Base-by-base conservation (phyloP, 2,329 filamentous ascomycete species). In the Sporothrix pseudoabietina region DNA sequence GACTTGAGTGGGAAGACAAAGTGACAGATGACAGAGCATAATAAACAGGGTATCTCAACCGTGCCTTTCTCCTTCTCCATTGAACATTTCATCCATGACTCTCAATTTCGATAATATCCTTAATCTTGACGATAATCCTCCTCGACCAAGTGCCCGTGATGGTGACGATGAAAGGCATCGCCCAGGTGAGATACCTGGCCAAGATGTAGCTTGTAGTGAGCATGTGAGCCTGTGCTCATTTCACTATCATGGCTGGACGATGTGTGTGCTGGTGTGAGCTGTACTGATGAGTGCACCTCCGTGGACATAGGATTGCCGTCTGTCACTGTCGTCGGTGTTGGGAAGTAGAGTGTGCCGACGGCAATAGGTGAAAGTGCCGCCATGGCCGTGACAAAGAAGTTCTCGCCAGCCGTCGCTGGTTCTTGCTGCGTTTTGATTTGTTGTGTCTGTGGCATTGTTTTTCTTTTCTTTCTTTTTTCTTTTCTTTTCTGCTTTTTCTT, bases 381-480 rank as follows among this genome's bases (percentile, higher is more conserved):
- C 30, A 59, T 30, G 14, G 55, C 30, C 9, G 30, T 35, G 30
- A 59, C 55, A 9, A 59, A 59, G 16, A 59, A 35, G 55, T 35
- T 59, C 14, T 59, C 55, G 55, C 55, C 55, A 32, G 26, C 16
- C 30, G 55, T 59, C 5, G 55, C 10, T 59, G 30, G 55, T 19
- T 59, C 26, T 35, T 26, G n/a, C 5, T 32, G 4, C 14, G n/a
- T 35, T 35, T 32, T 35, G 16, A 8, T 35, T 4, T 32, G 8
- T n/a, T 59, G 55, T 26, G 30, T 35, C 14, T 59, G 55, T 59
- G 55, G 55, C 55, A 59, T 59, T 59, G 55, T 19, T 35, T 35
- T 59, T 16, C n/a, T 4, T 16, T 55, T 22, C 19, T 22, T 10
- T 54, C n/a, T 6, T 26, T 55, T n/a, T n/a, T n/a, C n/a, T n/a